phyloP scores from a whole-genome alignment of 169 alveolate genomes.

The Babesia caballi region DNA sequence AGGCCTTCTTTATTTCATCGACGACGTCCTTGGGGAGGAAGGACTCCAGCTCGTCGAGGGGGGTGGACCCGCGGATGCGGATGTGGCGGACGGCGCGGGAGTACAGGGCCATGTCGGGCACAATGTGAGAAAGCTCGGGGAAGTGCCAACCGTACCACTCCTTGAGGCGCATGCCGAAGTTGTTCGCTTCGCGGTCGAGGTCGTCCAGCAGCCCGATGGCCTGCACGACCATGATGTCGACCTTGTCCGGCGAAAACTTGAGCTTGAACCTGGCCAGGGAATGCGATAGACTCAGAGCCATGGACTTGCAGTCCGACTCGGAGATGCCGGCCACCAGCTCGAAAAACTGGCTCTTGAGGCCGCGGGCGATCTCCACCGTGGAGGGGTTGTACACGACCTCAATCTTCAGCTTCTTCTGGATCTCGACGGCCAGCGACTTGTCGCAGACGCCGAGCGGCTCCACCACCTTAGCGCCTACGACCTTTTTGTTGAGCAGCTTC shows the following conservation, averaged over 20 bases:
- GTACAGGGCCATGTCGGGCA: constrained; percentile 89
- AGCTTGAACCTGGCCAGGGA: constrained; percentile 92
- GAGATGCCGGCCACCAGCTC: constrained; percentile 82
- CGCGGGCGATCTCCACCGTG: constrained; percentile 85
- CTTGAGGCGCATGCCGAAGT: constrained; percentile 98
- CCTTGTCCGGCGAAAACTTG: constrained; percentile 97
- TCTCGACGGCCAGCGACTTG: constrained; percentile 83
- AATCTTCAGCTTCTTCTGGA: constrained; percentile 83
- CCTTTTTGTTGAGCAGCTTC: constrained; percentile 91
- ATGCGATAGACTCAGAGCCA: constrained; percentile 90
- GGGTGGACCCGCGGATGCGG: constrained; percentile 86
- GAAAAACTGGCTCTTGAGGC: constrained; percentile 80
- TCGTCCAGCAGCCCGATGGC: constrained; percentile 97
- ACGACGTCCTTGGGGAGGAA: constrained; percentile 91
- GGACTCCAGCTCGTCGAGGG: constrained; percentile 76
- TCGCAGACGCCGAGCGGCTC: constrained; percentile 88
- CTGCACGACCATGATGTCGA: constrained; percentile 98
- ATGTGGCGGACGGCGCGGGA: constrained; percentile 88
- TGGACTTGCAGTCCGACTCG: constrained; percentile 81
- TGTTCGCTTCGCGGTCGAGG: constrained; percentile 96
- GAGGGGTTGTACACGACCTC: constrained; percentile 79
- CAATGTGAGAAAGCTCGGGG: constrained; percentile 97
- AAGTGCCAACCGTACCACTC: constrained; percentile 99
- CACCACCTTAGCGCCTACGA: constrained; percentile 82
- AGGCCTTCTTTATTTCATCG: constrained; percentile 94